Evolutionary conservation across 2,329 filamentous ascomycete genomes (phyloP).

Genomic region (Cladosporium sp.): DNA sequence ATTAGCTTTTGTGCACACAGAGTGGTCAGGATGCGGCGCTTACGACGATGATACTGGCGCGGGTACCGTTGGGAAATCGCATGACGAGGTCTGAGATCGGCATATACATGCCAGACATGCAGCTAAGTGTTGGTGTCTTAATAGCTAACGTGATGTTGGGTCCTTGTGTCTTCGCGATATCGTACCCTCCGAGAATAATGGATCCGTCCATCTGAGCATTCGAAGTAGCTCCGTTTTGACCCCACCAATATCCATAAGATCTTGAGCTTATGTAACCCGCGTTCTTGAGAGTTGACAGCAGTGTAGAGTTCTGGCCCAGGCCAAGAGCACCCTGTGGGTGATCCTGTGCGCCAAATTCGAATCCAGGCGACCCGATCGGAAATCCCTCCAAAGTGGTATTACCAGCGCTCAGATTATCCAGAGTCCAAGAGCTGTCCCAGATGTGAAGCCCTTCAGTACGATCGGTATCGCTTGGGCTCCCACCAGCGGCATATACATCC

Average conservation of each 20-base stretch:
- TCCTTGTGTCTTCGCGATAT: slow-evolving; percentile 7
- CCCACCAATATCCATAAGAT: slow-evolving; percentile 32
- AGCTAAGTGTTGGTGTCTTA: slow-evolving; percentile 15
- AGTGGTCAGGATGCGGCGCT: too few relatives aligned
- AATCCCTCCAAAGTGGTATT: slow-evolving; percentile 17
- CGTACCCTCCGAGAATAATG: slow-evolving; percentile 22
- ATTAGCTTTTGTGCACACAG: too few relatives aligned
- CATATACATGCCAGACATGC: slow-evolving; percentile 28
- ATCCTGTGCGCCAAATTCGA: slow-evolving; percentile 15
- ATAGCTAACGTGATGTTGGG: slow-evolving; percentile 21
- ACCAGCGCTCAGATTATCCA: slow-evolving; percentile 15
- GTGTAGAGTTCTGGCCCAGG: slow-evolving; percentile 33
- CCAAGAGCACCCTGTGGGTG: slow-evolving; percentile 24
- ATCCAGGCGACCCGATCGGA: slow-evolving; percentile 24
- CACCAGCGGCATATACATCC: slow-evolving; percentile 17
- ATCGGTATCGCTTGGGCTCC: slow-evolving; percentile 22
- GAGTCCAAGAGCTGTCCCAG: slow-evolving; percentile 23
- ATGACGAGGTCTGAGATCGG: slow-evolving; percentile 30
- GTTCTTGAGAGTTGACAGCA: slow-evolving; percentile 28
- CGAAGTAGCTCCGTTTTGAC: slow-evolving; percentile 25
- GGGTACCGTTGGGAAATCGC: slow-evolving; percentile 30
- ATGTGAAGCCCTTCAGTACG: slow-evolving; percentile 18
- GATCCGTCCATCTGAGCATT: slow-evolving; percentile 25
- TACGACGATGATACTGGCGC: slow-evolving; percentile 18
- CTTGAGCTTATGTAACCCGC: slow-evolving; percentile 29